These are phyloP conservation scores for Acmispon strigosus DNA, from an alignment of 306 rosid genomes.

Conservation along the genomic window DNA sequence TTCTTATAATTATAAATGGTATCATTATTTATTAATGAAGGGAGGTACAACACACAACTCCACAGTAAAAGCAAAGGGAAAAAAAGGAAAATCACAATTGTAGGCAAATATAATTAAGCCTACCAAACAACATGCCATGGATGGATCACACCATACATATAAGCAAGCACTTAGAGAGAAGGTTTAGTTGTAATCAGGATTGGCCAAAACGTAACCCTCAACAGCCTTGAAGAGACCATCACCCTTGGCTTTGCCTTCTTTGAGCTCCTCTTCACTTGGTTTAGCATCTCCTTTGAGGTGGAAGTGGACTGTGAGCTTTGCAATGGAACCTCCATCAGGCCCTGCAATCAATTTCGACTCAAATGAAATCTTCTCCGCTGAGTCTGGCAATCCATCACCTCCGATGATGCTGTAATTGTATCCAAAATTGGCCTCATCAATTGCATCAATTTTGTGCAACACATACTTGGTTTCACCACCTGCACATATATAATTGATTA, in stretches of 20 bases:
- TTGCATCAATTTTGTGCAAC: slow-evolving; percentile 21
- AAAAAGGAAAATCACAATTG: neutral
- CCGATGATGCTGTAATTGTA: slow-evolving; percentile 33
- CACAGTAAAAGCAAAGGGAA: neutral
- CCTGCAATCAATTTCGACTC: slow-evolving; percentile 22
- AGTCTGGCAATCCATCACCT: slow-evolving; percentile 16
- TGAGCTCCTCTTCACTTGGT: slow-evolving; percentile 25
- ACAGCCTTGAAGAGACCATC: slow-evolving; percentile 35
- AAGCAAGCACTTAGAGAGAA: neutral
- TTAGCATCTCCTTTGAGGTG: slow-evolving; percentile 16
- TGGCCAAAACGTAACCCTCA: slow-evolving; percentile 30
- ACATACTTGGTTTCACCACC: slow-evolving; percentile 14
- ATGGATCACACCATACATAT: neutral
- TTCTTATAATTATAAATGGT: no score
- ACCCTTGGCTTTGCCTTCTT: slow-evolving; percentile 23
- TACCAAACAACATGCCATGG: neutral
- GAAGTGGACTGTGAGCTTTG: slow-evolving; percentile 9
- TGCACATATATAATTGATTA: neutral
- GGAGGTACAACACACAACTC: neutral
- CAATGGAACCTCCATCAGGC: slow-evolving; percentile 31
- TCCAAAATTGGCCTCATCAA: slow-evolving; percentile 11
- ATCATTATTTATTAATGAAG: neutral
- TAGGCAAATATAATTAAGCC: neutral
- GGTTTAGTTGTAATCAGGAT: slow-evolving; percentile 21
- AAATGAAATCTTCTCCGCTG: slow-evolving; percentile 28